Base-by-base conservation (phyloP, 352 stramenopile genomes). In the Blastocystis hominis region DNA sequence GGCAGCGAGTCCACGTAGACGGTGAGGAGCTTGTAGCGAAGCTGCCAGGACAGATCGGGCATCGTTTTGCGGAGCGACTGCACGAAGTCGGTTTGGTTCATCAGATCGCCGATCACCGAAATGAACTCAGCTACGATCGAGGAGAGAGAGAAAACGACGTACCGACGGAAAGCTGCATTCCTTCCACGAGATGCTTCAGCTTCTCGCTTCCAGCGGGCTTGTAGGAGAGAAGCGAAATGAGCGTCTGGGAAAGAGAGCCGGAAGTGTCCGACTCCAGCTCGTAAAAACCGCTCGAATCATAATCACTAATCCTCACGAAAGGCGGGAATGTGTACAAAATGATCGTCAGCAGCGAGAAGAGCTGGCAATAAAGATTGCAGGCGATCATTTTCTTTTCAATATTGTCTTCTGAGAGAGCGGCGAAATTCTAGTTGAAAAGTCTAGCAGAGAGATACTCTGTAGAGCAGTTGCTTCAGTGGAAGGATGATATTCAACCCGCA, bases 321-420 rank as follows among this genome's bases (percentile, higher is more conserved):
- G 20, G 5, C 13, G 50, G 13, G 50, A 59, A 59, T n/a, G 50
- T 10, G 5, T 24, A 80, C 70, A 80, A 64, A 44, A 80, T 36
- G 3, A 80, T 80, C 17, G 70, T 80, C n/a, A 80, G 55, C 0
- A 80, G 70, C 0, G 70, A 80, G 36, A 80, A 80, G 38, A 80
- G 70, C 55, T 80, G 70, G 10, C 36, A 54, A 42, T 80, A 80
- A 10, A 80, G 17, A 20, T 80, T 80, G 40, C 70, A 80, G 15
- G 20, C 70, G 70, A 80, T 80, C 55, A 80, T 30, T 47, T 80
- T 20, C 24, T 80, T 24, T 15, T 24, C 63, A n/a, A 61, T 47
- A 4, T 62, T 42, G 0, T 3, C 36, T 10, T 40, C 55, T n/a
- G 53, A 24, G 15, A 80, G 17, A 42, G 36, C 30, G 20, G 4